These are phyloP conservation scores for Haberlea rhodopensis DNA, from an alignment of 257 asterid genomes.

Conservation along the genomic window DNA sequence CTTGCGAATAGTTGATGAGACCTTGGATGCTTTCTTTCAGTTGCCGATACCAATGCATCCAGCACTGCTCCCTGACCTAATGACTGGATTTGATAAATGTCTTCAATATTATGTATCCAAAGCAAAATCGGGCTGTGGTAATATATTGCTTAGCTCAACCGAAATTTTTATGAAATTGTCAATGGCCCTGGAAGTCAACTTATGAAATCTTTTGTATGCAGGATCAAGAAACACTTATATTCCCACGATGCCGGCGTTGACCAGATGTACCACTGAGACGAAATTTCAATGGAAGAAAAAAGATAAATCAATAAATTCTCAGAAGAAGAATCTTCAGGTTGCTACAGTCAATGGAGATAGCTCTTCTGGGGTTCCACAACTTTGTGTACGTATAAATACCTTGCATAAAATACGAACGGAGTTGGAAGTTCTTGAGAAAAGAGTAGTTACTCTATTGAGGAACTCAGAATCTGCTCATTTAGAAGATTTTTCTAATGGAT, in stretches of 20 bases:
- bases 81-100: slow-evolving; percentile 81
- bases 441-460: slow-evolving; percentile 76
- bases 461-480: slow-evolving; percentile 88
- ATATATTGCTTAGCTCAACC: slow-evolving; percentile 25
- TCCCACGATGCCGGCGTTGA: slow-evolving; percentile 90
- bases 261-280: slow-evolving; percentile 69
- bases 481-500: slow-evolving; percentile 74
- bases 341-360: slow-evolving; percentile 65
- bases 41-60: slow-evolving; percentile 98
- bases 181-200: slow-evolving; percentile 8
- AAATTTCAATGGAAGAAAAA: slow-evolving; percentile 80
- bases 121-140: slow-evolving; percentile 94
- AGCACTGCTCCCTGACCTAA: slow-evolving; percentile 80
- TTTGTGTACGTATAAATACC: slow-evolving; percentile 85
- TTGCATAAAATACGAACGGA: slow-evolving; percentile 70
- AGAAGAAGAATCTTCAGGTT: slow-evolving; percentile 70
- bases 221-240: slow-evolving; percentile 74
- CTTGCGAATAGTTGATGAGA: slow-evolving; percentile 79
- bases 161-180: slow-evolving; percentile 8
- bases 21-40: slow-evolving; percentile 82
- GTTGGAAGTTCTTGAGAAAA: slow-evolving; percentile 78
- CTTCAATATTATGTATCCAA: slow-evolving; percentile 77
- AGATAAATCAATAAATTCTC: slow-evolving; percentile 55
- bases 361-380: slow-evolving; percentile 63
- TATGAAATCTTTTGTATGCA: slow-evolving; percentile 26